A percentile compares a stretch with the other conserved stretches of the same genome.
Conservation (phyloP, 2,329 filamentous ascomycete species). For the Aspergillus luchuensis region DNA sequence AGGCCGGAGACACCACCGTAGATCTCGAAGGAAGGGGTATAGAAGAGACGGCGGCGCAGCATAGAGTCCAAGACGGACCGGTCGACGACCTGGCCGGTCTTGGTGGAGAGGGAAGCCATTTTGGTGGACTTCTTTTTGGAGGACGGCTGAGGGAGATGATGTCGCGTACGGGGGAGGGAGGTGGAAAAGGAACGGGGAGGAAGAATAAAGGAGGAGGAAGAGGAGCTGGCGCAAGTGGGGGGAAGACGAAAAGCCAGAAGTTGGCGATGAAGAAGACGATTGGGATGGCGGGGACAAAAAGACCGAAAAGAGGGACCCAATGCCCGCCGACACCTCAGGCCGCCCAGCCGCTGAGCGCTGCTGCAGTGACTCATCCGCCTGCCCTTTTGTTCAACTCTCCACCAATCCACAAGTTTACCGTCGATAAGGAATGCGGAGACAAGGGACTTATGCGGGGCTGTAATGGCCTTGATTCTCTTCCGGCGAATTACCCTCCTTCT, state of each 20-base stretch:
- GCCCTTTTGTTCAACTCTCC: neutral
- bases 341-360: neutral
- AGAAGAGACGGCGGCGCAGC: slow-evolving; percentile 86
- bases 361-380: slow-evolving; percentile 7
- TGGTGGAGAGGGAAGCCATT: slow-evolving; percentile 70
- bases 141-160: slow-evolving; percentile 23
- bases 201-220: slow-evolving; percentile 34
- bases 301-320: neutral
- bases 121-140: slow-evolving; percentile 38
- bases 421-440: no score
- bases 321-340: neutral
- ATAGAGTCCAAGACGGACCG: slow-evolving; percentile 78
- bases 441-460: no score
- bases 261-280: neutral
- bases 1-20: slow-evolving; percentile 87
- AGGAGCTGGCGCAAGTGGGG: slow-evolving; percentile 18
- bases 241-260: slow-evolving; percentile 1
- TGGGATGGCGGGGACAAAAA: neutral
- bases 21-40: slow-evolving; percentile 93
- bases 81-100: slow-evolving; percentile 88
- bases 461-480: no score
- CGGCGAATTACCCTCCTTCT: no score
- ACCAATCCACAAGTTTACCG: no score
- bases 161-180: slow-evolving; percentile 31
- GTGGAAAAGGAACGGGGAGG: slow-evolving; percentile 37